Percentiles rank a stretch among this genome's conserved stretches.
Conservation (phyloP, 768 basidiomycete species). For the Boletus coccyginus region DNA sequence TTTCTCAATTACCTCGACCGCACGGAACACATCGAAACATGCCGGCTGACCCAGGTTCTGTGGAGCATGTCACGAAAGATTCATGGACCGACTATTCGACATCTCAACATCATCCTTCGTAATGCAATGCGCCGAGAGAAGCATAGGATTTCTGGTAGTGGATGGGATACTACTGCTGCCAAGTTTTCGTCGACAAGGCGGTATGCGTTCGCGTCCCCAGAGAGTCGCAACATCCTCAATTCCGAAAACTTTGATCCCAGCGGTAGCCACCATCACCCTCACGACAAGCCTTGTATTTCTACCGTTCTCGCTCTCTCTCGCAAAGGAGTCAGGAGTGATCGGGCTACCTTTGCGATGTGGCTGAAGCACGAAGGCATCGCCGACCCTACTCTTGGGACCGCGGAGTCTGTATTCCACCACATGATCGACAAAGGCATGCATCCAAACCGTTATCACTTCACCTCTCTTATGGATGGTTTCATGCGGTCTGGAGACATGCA, state of each 20-base stretch:
- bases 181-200: slow-evolving; percentile 36
- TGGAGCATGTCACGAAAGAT: slow-evolving; percentile 40
- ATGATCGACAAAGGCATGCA: slow-evolving; percentile 69
- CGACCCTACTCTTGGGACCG: slow-evolving; percentile 48
- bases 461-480: slow-evolving; percentile 76
- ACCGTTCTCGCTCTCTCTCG: slow-evolving; percentile 45
- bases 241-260: slow-evolving; percentile 46
- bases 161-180: slow-evolving; percentile 46
- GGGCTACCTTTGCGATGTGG: slow-evolving; percentile 56
- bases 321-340: slow-evolving; percentile 53
- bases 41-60: slow-evolving; percentile 46
- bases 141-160: slow-evolving; percentile 38
- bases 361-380: slow-evolving; percentile 60
- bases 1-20: slow-evolving; percentile 52
- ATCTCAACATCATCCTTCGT: slow-evolving; percentile 55
- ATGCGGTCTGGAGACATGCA: slow-evolving; percentile 54
- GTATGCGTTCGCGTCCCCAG: slow-evolving; percentile 3
- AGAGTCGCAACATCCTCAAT: slow-evolving; percentile 14
- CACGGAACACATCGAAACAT: slow-evolving; percentile 41
- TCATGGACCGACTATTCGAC: slow-evolving; percentile 50
- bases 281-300: slow-evolving; percentile 36
- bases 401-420: slow-evolving; percentile 51
- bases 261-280: slow-evolving; percentile 38
- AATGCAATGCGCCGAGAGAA: slow-evolving; percentile 54
- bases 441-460: slow-evolving; percentile 70